These are phyloP conservation scores for Erysimum cheiranthoides DNA, from an alignment of 345 rosid species.

Conservation along the genomic window DNA sequence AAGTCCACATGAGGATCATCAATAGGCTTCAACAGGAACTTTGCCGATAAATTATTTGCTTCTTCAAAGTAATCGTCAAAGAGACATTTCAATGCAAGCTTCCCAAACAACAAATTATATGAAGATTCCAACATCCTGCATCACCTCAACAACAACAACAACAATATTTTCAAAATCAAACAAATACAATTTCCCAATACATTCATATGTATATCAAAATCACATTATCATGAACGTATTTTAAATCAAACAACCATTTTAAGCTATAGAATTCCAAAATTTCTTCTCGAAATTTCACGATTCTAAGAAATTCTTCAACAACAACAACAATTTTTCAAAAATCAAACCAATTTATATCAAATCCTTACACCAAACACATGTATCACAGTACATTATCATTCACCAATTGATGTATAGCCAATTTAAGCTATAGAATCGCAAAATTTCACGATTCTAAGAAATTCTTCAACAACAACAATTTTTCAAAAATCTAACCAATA, in stretches of 20 bases:
- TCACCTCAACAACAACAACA: neutral
- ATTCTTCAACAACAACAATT: no score
- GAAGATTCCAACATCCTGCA: slow-evolving; percentile 92
- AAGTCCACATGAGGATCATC: slow-evolving; percentile 94
- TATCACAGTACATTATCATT: no score
- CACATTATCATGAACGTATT: neutral
- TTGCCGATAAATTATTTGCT: slow-evolving; percentile 66
- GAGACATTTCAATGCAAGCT: slow-evolving; percentile 75
- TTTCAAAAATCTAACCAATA: no score
- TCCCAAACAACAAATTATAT: slow-evolving; percentile 79
- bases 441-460: no score
- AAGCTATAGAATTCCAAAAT: neutral
- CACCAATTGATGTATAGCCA: no score
- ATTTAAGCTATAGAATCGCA: neutral
- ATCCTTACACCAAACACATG: no score
- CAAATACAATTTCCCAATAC: neutral
- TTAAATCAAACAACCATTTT: neutral
- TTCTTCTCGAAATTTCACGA: neutral
- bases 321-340: no score
- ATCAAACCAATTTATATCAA: no score
- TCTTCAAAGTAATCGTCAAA: slow-evolving; percentile 91
- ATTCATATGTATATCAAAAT: neutral
- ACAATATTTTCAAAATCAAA: neutral
- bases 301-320: no score
- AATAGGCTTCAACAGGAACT: slow-evolving; percentile 79